Percentiles rank a stretch among this genome's conserved stretches.
These are phyloP conservation scores for Cucumis variabilis DNA, from an alignment of 331 rosid genomes.

Conservation along the genomic window DNA sequence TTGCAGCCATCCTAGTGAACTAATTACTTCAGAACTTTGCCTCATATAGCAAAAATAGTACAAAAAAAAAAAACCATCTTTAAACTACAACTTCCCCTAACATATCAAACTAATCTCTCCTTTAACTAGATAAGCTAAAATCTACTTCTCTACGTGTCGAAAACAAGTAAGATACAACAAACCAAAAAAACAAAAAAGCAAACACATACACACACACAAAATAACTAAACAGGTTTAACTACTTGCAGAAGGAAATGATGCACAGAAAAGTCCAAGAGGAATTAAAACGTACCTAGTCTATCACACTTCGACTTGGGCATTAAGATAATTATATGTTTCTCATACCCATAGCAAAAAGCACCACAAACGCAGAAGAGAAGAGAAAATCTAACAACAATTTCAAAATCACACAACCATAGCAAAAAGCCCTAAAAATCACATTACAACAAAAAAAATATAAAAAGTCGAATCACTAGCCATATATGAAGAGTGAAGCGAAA, in stretches of 20 bases:
- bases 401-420: no score
- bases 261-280: neutral
- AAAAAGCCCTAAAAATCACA: no score
- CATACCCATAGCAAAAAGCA: no score
- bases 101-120: neutral
- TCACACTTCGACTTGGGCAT: conserved; percentile 92
- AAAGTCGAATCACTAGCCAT: no score
- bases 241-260: neutral
- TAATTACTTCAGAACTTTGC: neutral
- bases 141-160: neutral
- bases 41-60: neutral
- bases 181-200: no score
- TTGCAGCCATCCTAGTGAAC: neutral
- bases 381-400: no score
- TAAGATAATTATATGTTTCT: no score
- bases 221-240: neutral
- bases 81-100: neutral
- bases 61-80: neutral
- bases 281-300: conserved; percentile 52
- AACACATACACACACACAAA: no score
- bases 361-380: no score
- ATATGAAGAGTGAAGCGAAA: no score
- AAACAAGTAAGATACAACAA: neutral
- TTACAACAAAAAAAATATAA: no score
- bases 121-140: neutral